Base-by-base conservation (phyloP, 1,139 yeast genomes). In the Yamadazyma spencermartinsiae region DNA sequence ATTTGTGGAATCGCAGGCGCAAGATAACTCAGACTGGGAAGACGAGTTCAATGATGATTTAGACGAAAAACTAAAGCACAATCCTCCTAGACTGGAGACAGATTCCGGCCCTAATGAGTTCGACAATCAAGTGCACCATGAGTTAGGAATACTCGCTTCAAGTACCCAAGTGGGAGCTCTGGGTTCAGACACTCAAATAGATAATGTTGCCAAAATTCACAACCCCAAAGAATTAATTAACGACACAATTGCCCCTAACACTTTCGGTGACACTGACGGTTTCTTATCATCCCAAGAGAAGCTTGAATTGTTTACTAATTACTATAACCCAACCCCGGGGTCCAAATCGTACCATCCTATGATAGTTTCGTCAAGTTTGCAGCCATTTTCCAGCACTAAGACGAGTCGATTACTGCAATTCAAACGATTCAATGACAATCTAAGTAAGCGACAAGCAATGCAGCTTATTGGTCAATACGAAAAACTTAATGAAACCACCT, bases 291-390 rank as follows among this genome's bases (percentile, higher is more conserved):
- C 60, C 11, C 56, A 54, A 3, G 56, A 69, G 26, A 50, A 49
- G 35, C 45, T 55, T 35, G 69, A 68, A 27, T 56, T 70, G 3
- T 67, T 66, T 46, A 62, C 72, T n/a, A 38, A 43, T 31, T 45
- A 45, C 35, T 45, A 41, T 32, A 39, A 38, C 24, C 47, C 48
- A 8, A 14, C 24, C 20, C 15, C 20, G 3, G 31, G 16, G 4
- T 11, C 20, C 19, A 28, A 28, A 28, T 11, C 31, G 5, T 28
- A 15, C 55, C 60, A 1, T 43, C 45, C 4, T 55, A 54, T 4
- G 38, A 35, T 15, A 34, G 43, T 1, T 55, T 50, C 37, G 60
- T 52, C 36, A 57, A 59, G 36, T 66, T 71, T 5, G 12, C 31
- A 12, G n/a, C 24, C 17, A 23, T 15, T 35, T 3, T 25, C 28